Percentiles rank a stretch among this genome's conserved stretches.
These are phyloP conservation scores for Saururus chinensis DNA, from an alignment of 164 flowering plant genomes.

Conservation along the genomic window DNA sequence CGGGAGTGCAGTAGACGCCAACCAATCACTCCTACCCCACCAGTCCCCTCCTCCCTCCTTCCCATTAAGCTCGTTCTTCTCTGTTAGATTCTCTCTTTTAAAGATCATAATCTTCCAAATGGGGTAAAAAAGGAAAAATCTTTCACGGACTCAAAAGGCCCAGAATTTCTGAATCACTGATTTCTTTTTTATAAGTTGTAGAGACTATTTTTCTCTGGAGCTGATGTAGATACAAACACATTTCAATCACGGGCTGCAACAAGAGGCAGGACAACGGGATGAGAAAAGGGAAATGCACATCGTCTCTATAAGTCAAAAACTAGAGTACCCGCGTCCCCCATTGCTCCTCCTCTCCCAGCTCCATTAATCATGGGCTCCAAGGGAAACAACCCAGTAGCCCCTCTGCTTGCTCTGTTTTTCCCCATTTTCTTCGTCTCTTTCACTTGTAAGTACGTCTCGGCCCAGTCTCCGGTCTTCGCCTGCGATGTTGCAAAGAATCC, in stretches of 20 bases:
- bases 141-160: slow-evolving; percentile 3
- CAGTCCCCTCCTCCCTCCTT: background rate
- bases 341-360: background rate
- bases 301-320: background rate
- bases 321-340: background rate
- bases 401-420: slow-evolving; percentile 20
- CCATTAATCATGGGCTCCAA: slow-evolving; percentile 11
- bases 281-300: slow-evolving; percentile 4
- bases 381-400: slow-evolving; percentile 24
- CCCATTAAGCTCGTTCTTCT: background rate
- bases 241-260: slow-evolving; percentile 11
- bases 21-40: background rate
- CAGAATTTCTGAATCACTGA: background rate
- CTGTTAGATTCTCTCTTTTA: background rate
- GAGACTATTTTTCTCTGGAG: background rate
- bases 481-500: slow-evolving; percentile 53
- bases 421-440: background rate
- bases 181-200: background rate
- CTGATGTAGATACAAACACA: background rate
- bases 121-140: background rate
- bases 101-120: background rate
- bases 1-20: background rate
- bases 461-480: slow-evolving; percentile 51
- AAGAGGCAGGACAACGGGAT: background rate
- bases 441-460: slow-evolving; percentile 5